Conservation (phyloP, 345 rosid genomes). For the Citrus cavaleriei region DNA sequence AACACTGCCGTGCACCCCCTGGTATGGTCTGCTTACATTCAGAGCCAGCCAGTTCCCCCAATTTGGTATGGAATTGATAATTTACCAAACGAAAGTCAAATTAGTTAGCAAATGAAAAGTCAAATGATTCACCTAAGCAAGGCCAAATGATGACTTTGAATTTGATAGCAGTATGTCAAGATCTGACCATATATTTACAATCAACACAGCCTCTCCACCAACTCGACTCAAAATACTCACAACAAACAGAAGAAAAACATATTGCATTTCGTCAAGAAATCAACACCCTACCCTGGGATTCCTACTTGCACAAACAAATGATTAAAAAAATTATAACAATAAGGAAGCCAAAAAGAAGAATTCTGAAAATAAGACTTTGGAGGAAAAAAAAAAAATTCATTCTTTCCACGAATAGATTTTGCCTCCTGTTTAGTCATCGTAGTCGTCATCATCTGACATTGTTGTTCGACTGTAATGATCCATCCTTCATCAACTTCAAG, state of each 20-base stretch:
- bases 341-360: background rate
- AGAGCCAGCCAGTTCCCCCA: too few relatives aligned
- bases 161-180: too few relatives aligned
- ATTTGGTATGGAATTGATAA: too few relatives aligned
- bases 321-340: background rate
- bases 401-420: background rate
- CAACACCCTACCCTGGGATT: conserved; percentile 9
- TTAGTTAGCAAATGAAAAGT: background rate
- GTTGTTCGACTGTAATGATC: conserved; percentile 51
- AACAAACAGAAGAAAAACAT: conserved; percentile 18
- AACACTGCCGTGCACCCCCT: background rate
- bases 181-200: conserved; percentile 24
- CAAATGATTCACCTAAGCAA: background rate
- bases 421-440: background rate
- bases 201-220: conserved; percentile 7
- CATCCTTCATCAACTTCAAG: conserved; percentile 72
- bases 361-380: background rate
- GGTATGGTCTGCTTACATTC: too few relatives aligned
- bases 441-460: conserved; percentile 29
- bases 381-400: background rate
- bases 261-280: background rate
- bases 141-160: too few relatives aligned
- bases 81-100: background rate
- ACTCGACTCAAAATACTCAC: background rate
- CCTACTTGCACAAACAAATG: conserved; percentile 14